These are phyloP conservation scores for Candida germanica DNA, from an alignment of 805 yeast genomes.

Conservation along the genomic window DNA sequence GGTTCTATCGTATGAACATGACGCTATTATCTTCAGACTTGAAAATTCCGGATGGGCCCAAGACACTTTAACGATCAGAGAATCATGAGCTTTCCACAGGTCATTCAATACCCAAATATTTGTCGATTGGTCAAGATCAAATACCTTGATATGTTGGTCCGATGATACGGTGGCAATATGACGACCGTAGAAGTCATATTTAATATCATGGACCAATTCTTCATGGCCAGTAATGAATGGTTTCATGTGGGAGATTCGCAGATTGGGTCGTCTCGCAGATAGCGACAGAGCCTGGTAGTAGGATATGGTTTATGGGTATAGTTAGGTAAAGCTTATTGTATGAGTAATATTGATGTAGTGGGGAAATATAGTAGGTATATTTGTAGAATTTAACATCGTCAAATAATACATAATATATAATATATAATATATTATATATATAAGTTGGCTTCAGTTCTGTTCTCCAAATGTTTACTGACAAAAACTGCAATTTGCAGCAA, in stretches of 20 bases:
- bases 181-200: constrained; percentile 90
- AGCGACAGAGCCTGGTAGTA: too few species aligned
- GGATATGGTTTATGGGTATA: too few species aligned
- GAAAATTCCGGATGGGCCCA: constrained; percentile 94
- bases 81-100: constrained; percentile 94
- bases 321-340: too few species aligned
- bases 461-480: too few species aligned
- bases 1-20: constrained; percentile 87
- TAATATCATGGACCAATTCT: constrained; percentile 85
- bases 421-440: too few species aligned
- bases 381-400: neutral
- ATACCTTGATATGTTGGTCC: constrained; percentile 90
- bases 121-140: constrained; percentile 64
- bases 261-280: too few species aligned
- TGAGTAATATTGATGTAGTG: too few species aligned
- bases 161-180: constrained; percentile 93
- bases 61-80: constrained; percentile 72
- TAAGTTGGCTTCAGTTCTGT: too few species aligned
- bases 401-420: neutral
- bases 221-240: constrained; percentile 90
- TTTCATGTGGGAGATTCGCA: too few species aligned
- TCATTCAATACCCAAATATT: constrained; percentile 83
- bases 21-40: constrained; percentile 74
- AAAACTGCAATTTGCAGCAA: too few species aligned
- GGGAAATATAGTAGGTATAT: too few species aligned